Conservation (phyloP, 306 rosid genomes). For the Erythrophleum fordii region DNA sequence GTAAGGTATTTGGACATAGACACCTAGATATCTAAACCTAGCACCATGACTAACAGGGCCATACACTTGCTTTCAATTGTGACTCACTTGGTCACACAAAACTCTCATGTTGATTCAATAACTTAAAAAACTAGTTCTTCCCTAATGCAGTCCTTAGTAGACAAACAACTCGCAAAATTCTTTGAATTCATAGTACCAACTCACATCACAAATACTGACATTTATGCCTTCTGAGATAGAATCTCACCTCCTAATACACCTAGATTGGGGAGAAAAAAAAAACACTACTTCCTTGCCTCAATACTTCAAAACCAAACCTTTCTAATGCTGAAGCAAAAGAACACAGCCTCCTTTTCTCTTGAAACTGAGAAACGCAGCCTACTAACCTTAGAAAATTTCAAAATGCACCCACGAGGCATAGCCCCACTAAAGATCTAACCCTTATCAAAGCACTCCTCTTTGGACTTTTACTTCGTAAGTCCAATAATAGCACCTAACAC, state of each 20-base stretch:
- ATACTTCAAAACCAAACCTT: neutral
- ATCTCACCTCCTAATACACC: too few relatives aligned
- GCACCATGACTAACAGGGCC: neutral
- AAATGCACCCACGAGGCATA: neutral
- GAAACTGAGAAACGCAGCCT: neutral
- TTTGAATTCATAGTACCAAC: too few relatives aligned
- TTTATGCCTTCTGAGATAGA: too few relatives aligned
- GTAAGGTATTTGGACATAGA: neutral
- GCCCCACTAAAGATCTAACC: neutral
- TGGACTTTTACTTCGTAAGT: too few relatives aligned
- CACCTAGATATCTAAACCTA: neutral
- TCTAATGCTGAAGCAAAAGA: neutral
- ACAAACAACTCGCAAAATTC: too few relatives aligned
- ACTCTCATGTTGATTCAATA: too few relatives aligned
- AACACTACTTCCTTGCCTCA: neutral
- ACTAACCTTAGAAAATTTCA: neutral
- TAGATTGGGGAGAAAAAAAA: neutral
- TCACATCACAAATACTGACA: too few relatives aligned
- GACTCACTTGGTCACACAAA: too few relatives aligned
- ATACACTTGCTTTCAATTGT: neutral
- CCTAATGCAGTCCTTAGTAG: too few relatives aligned
- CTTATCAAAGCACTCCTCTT: too few relatives aligned
- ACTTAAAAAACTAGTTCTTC: too few relatives aligned
- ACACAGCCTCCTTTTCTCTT: neutral
- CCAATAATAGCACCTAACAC: too few relatives aligned